Conservation (phyloP, 768 basidiomycete genomes). For the Dendrothele bispora region DNA sequence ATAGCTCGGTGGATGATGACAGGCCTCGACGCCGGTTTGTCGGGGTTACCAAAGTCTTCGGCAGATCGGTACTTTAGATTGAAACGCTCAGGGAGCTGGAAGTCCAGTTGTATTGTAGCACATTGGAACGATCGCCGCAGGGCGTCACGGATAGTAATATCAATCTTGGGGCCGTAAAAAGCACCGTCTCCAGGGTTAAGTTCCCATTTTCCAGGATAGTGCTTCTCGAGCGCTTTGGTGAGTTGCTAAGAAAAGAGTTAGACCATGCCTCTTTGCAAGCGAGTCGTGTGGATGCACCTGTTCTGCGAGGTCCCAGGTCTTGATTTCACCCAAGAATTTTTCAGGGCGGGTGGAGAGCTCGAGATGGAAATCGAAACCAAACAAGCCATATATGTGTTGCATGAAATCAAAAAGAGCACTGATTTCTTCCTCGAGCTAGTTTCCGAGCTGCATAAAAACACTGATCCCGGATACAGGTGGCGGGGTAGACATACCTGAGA, state of each 20-base stretch:
- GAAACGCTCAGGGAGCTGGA: slow-evolving; percentile 96
- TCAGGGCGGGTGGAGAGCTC: slow-evolving; percentile 96
- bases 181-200: slow-evolving; percentile 96
- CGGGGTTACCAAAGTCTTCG: slow-evolving; percentile 61
- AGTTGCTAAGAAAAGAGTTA: slow-evolving; percentile 60
- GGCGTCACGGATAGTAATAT: slow-evolving; percentile 94
- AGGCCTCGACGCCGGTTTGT: slow-evolving; percentile 66
- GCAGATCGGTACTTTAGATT: slow-evolving; percentile 87
- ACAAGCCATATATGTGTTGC: slow-evolving; percentile 88
- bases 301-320: slow-evolving; percentile 92
- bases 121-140: slow-evolving; percentile 94
- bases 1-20: slow-evolving; percentile 99
- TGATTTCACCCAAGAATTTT: slow-evolving; percentile 85
- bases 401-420: slow-evolving; percentile 90
- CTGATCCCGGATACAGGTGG: no score
- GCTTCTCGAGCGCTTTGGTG: slow-evolving; percentile 76
- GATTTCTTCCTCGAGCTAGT: slow-evolving; percentile 85
- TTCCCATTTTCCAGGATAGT: slow-evolving; percentile 87
- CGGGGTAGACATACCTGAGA: slow-evolving; percentile 60
- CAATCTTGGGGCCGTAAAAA: slow-evolving; percentile 99
- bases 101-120: slow-evolving; percentile 98
- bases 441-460: slow-evolving; percentile 7
- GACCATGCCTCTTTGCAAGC: slow-evolving; percentile 5
- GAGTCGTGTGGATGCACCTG: slow-evolving; percentile 42
- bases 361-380: slow-evolving; percentile 92